A percentile compares a stretch with the other conserved stretches of the same genome.
These are phyloP conservation scores for Neohortaea acidophila DNA, from an alignment of 495 filamentous ascomycete species.

Conservation along the genomic window DNA sequence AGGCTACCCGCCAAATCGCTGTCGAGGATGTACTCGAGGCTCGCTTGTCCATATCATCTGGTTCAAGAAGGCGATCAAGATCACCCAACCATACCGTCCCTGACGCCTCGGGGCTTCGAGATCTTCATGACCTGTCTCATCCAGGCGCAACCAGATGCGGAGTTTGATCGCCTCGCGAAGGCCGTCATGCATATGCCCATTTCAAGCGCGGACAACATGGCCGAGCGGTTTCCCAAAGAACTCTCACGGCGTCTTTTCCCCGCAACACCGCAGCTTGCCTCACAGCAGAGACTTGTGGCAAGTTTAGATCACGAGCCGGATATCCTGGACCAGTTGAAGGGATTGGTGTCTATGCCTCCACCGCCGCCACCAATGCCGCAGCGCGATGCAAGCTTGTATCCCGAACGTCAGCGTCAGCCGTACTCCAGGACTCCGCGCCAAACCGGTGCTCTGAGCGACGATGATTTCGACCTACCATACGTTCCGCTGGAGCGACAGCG, in stretches of 20 bases:
- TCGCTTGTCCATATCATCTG: conserved; percentile 68
- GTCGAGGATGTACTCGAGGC: conserved; percentile 57
- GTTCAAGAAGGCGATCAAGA: conserved; percentile 39
- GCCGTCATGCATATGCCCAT: conserved; percentile 63
- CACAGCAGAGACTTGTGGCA: conserved; percentile 23
- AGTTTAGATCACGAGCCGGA: conserved; percentile 18
- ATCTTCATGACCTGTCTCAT: conserved; percentile 62
- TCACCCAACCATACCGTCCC: conserved; percentile 53
- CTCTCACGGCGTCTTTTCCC: conserved; percentile 62
- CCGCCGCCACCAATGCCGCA: conserved; percentile 11
- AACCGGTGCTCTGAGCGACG: conserved; percentile 33
- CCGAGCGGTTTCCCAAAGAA: conserved; percentile 66
- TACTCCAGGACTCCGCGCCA: conserved; percentile 18
- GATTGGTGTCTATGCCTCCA: conserved; percentile 10
- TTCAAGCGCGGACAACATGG: conserved; percentile 52
- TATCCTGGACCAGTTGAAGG: conserved; percentile 3
- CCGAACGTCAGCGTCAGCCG: conserved; percentile 40
- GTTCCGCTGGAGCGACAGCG: conserved; percentile 45
- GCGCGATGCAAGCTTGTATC: conserved; percentile 17
- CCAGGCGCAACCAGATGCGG: conserved; percentile 60
- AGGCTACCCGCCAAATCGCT: conserved; percentile 31
- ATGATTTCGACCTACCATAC: conserved; percentile 29
- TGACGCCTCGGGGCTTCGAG: conserved; percentile 70
- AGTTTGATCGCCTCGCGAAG: conserved; percentile 58
- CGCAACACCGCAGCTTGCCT: conserved; percentile 18